A percentile compares a stretch with the other conserved stretches of the same genome.
These are phyloP conservation scores for Brassica balearica DNA, from an alignment of 441 rosid species.

Conservation along the genomic window DNA sequence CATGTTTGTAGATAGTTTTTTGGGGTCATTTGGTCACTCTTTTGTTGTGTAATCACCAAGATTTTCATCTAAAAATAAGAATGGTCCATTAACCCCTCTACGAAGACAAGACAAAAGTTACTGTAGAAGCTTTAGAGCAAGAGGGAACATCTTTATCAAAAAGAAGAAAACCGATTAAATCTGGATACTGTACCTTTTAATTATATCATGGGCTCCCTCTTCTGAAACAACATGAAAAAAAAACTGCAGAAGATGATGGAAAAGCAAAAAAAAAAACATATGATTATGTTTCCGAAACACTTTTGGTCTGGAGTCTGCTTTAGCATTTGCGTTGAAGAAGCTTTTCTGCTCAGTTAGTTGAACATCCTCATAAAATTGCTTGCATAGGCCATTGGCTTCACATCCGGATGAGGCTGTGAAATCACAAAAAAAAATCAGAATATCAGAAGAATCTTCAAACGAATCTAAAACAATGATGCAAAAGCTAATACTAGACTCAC, in stretches of 20 bases:
- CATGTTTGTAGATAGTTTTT: constrained; percentile 25
- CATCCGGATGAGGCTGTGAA: constrained; percentile 92
- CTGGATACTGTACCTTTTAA: constrained; percentile 40
- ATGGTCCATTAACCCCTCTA: constrained; percentile 24
- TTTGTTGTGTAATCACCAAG: constrained; percentile 20
- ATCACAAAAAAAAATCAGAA: constrained; percentile 28
- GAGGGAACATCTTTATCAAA: constrained; percentile 38
- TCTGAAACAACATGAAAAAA: constrained; percentile 41
- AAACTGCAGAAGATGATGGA: constrained; percentile 37
- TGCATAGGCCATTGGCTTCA: constrained; percentile 98
- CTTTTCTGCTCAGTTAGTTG: constrained; percentile 48
- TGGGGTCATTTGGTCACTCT: constrained; percentile 28
- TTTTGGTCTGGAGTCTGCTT: constrained; percentile 29
- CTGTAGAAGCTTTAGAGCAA: constrained; percentile 25
- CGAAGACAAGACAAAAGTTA: constrained; percentile 30
- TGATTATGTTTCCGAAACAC: constrained; percentile 39
- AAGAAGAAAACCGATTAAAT: constrained; percentile 35
- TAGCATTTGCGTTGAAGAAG: not conserved
- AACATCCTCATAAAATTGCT: constrained; percentile 89
- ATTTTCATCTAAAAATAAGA: constrained; percentile 21
- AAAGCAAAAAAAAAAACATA: constrained; percentile 3
- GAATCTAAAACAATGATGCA: not conserved
- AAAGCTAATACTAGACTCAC: constrained; percentile 55
- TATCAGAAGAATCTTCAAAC: not conserved
- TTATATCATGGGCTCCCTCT: constrained; percentile 41